phyloP scores from a whole-genome alignment of 139 green algal genomes.

The Picochlorum sp. region DNA sequence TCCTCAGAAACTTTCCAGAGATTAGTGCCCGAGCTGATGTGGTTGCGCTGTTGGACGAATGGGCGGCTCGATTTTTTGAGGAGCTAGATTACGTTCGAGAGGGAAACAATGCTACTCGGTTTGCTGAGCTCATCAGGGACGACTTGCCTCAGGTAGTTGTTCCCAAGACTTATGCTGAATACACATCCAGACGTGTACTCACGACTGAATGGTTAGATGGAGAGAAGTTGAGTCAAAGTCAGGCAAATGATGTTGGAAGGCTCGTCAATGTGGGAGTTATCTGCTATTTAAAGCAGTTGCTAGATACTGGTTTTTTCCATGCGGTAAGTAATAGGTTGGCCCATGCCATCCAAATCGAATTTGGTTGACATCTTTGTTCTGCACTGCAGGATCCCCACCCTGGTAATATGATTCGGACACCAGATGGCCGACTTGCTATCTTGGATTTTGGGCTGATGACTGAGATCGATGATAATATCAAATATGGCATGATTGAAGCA shows the following conservation, averaged over 20 bases:
- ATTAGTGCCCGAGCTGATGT: conserved; percentile 63
- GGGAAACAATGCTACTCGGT: conserved; percentile 70
- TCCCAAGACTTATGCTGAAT: conserved; percentile 70
- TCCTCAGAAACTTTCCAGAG: conserved; percentile 42
- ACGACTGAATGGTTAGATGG: conserved; percentile 78
- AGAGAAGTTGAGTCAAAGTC: conserved; percentile 68
- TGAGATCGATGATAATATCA: conserved; percentile 76
- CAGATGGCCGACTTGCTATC: conserved; percentile 87
- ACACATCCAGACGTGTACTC: conserved; percentile 75
- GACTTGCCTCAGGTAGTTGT: conserved; percentile 97
- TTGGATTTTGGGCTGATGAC: conserved; percentile 93
- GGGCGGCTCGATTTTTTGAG: conserved; percentile 93
- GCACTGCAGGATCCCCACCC: conserved; percentile 51
- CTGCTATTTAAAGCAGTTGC: conserved; percentile 96
- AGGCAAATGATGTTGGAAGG: conserved; percentile 74
- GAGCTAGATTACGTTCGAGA: conserved; percentile 96
- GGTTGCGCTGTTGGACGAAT: conserved; percentile 95
- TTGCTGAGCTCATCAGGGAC: conserved; percentile 72
- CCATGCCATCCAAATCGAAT: neutral
- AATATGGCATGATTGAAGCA: conserved; percentile 98
- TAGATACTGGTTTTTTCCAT: conserved; percentile 70
- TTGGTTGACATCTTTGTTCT: neutral
- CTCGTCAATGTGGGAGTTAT: conserved; percentile 97
- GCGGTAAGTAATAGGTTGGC: neutral
- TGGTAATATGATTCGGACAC: conserved; percentile 92